These are phyloP conservation scores for Musa balbisiana DNA, from an alignment of 202 grass and related monocot species.

Conservation along the genomic window DNA sequence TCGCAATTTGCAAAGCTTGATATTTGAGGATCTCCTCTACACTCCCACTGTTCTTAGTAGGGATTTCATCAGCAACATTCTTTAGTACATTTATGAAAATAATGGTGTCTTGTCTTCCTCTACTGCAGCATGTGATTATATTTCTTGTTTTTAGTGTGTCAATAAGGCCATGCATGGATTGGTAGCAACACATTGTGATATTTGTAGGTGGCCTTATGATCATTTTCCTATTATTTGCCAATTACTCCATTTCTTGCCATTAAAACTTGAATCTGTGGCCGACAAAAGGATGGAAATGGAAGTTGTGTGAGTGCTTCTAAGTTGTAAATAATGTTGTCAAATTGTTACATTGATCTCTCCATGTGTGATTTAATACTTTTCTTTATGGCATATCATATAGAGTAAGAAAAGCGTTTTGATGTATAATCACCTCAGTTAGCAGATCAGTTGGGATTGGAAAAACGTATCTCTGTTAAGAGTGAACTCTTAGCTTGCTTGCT, in stretches of 20 bases:
- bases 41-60: constrained; percentile 86
- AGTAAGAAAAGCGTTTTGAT: no score
- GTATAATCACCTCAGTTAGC: no score
- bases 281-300: constrained; percentile 71
- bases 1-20: no score
- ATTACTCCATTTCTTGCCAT: constrained; percentile 64
- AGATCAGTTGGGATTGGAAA: no score
- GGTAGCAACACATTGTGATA: constrained; percentile 47
- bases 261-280: constrained; percentile 61
- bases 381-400: no score
- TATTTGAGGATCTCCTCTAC: constrained; percentile 53
- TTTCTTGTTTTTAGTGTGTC: constrained; percentile 81
- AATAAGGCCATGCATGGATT: constrained; percentile 40
- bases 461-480: no score
- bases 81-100: constrained; percentile 4
- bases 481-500: no score
- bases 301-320: constrained; percentile 43
- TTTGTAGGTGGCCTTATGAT: constrained; percentile 59
- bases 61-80: constrained; percentile 19
- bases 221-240: constrained; percentile 77
- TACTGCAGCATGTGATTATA: constrained; percentile 73
- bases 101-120: constrained; percentile 8
- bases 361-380: no score
- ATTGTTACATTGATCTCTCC: no score
- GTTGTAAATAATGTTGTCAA: no score